Percentiles rank a stretch among this genome's conserved stretches.
Conservation (phyloP, 2,329 filamentous ascomycete genomes). For the Colletotrichum musicola region DNA sequence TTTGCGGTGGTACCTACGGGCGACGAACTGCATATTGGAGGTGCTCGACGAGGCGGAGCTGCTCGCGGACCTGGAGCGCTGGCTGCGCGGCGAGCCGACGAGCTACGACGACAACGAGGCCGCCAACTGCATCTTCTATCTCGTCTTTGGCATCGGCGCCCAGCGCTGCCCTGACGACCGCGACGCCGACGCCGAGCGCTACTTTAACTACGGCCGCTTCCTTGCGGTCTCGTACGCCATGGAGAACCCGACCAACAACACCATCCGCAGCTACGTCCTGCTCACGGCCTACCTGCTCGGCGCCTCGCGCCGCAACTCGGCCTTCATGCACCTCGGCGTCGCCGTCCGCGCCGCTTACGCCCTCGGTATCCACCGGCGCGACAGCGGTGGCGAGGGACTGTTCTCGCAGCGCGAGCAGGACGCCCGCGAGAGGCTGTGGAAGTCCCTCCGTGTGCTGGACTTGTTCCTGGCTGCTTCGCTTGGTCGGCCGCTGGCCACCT, state of each 20-base stretch:
- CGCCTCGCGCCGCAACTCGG: constrained; percentile 51
- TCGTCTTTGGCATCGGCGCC: constrained; percentile 49
- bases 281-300: constrained; percentile 53
- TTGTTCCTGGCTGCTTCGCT: constrained; percentile 50
- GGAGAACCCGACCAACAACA: constrained; percentile 51
- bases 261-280: constrained; percentile 50
- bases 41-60: constrained; percentile 50
- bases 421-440: constrained; percentile 49
- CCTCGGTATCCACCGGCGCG: constrained; percentile 47
- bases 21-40: constrained; percentile 46
- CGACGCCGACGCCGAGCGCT: constrained; percentile 49
- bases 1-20: constrained; percentile 48
- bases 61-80: constrained; percentile 42
- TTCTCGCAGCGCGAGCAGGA: constrained; percentile 45
- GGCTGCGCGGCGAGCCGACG: constrained; percentile 42
- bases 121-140: constrained; percentile 42
- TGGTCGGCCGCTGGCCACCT: constrained; percentile 49
- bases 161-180: constrained; percentile 48
- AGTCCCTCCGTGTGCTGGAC: constrained; percentile 48
- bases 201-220: constrained; percentile 52
- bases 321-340: constrained; percentile 54
- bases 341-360: constrained; percentile 53
- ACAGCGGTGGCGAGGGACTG: constrained; percentile 41
- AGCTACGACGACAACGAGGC: constrained; percentile 36
- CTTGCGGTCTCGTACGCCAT: constrained; percentile 49